A percentile compares a stretch with the other conserved stretches of the same genome.
Conservation (phyloP, 2,329 filamentous ascomycete species). For the Chaetomiaceae sp. region DNA sequence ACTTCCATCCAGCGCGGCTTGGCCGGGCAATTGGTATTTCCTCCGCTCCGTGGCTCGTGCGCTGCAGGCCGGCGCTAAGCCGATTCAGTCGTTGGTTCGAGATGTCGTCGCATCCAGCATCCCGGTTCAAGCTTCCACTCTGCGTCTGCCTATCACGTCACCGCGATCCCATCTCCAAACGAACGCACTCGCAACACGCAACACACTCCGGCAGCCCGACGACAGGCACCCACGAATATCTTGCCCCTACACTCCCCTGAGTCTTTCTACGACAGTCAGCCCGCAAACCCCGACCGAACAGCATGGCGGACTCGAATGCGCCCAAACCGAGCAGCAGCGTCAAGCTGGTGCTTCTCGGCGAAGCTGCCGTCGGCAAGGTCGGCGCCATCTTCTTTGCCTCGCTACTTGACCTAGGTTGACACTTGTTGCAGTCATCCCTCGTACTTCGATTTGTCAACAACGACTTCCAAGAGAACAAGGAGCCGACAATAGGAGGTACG, state of each 20-base stretch:
- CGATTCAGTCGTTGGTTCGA: constrained; percentile 16
- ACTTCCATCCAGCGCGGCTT: not conserved
- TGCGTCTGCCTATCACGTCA: constrained; percentile 29
- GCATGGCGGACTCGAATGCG: constrained; percentile 70
- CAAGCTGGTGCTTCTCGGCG: constrained; percentile 95
- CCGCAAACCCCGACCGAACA: constrained; percentile 3
- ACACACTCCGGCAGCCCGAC: not conserved
- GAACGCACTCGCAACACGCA: constrained; percentile 11
- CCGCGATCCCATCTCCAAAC: constrained; percentile 15
- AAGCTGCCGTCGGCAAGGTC: constrained; percentile 98
- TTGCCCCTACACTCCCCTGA: not conserved
- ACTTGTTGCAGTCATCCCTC: constrained; percentile 74
- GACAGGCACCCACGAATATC: not conserved
- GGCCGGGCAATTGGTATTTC: not conserved
- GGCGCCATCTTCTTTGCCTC: constrained; percentile 19
- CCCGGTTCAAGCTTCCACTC: constrained; percentile 11
- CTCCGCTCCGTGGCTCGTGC: constrained; percentile 11
- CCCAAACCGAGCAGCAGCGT: constrained; percentile 99
- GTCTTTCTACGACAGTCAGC: not conserved
- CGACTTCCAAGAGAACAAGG: constrained; percentile 99
- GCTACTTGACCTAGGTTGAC: constrained; percentile 17
- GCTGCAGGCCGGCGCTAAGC: not conserved
- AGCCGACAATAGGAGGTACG: constrained; percentile 95
- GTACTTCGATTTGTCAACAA: constrained; percentile 99
- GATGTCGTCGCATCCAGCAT: constrained; percentile 14